Conservation (phyloP, 257 asterid genomes). For the Petrea volubilis region DNA sequence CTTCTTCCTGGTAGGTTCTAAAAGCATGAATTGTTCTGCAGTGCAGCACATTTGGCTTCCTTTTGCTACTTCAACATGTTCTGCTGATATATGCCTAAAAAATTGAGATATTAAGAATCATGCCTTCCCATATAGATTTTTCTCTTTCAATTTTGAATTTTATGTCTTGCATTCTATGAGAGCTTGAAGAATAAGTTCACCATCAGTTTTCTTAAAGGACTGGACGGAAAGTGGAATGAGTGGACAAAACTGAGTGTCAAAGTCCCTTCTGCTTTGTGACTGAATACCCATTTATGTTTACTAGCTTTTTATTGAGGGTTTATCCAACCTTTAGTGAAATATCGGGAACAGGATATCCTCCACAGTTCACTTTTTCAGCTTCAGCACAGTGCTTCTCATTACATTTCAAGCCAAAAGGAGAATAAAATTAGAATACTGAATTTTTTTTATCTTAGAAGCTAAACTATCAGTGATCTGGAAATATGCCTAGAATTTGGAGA, state of each 20-base stretch:
- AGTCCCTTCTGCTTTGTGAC: background rate
- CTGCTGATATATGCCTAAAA: background rate
- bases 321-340: background rate
- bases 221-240: conserved; percentile 16
- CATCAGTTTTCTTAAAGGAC: background rate
- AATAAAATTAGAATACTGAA: background rate
- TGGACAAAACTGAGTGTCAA: background rate
- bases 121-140: background rate
- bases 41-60: conserved; percentile 2
- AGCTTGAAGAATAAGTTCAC: background rate
- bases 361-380: background rate
- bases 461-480: background rate
- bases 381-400: background rate
- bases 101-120: background rate
- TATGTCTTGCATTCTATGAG: background rate
- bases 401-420: background rate
- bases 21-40: conserved; percentile 12
- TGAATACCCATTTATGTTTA: background rate
- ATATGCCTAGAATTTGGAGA: background rate
- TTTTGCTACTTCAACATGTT: conserved; percentile 2
- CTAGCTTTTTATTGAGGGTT: background rate
- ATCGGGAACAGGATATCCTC: background rate
- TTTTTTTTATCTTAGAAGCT: background rate
- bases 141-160: background rate
- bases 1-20: conserved; percentile 82